Percentiles rank a stretch among this genome's conserved stretches.
Conservation (phyloP, 1,284 basidiomycete genomes). For the Termitomyces sp. region DNA sequence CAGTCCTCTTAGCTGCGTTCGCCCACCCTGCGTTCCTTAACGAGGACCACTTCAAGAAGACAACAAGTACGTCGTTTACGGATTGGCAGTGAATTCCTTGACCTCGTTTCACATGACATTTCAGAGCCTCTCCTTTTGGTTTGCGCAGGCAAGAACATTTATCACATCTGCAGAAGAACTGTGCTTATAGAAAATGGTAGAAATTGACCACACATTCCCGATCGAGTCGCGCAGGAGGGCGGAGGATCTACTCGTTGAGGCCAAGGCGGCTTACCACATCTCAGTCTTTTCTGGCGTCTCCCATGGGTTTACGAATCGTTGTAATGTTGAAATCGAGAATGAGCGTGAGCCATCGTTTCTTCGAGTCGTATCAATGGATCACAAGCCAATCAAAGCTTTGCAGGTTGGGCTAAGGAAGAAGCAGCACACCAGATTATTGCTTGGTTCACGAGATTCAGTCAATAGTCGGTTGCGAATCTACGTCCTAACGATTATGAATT, state of each 20-base stretch:
- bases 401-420: conserved; percentile 61
- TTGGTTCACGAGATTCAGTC: conserved; percentile 42
- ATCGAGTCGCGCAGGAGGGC: conserved; percentile 38
- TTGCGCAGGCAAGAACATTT: conserved; percentile 38
- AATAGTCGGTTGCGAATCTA: background rate
- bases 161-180: background rate
- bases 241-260: conserved; percentile 40
- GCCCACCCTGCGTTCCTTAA: conserved; percentile 52
- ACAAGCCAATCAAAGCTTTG: background rate
- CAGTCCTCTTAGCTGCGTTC: conserved; percentile 38
- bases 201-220: conserved; percentile 42
- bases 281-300: conserved; percentile 47
- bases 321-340: conserved; percentile 33
- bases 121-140: conserved; percentile 49
- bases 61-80: conserved; percentile 37
- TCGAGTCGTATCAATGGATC: background rate
- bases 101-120: background rate
- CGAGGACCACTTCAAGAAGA: conserved; percentile 40
- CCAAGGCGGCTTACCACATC: conserved; percentile 40
- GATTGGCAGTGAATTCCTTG: background rate
- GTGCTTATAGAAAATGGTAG: conserved; percentile 21
- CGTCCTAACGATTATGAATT: background rate
- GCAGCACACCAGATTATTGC: conserved; percentile 40
- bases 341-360: conserved; percentile 32
- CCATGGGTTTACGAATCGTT: conserved; percentile 43